A percentile compares a stretch with the other conserved stretches of the same genome.
These are phyloP conservation scores for Torrubiella hemipterigena DNA, from an alignment of 2,329 filamentous ascomycete genomes.

Conservation along the genomic window DNA sequence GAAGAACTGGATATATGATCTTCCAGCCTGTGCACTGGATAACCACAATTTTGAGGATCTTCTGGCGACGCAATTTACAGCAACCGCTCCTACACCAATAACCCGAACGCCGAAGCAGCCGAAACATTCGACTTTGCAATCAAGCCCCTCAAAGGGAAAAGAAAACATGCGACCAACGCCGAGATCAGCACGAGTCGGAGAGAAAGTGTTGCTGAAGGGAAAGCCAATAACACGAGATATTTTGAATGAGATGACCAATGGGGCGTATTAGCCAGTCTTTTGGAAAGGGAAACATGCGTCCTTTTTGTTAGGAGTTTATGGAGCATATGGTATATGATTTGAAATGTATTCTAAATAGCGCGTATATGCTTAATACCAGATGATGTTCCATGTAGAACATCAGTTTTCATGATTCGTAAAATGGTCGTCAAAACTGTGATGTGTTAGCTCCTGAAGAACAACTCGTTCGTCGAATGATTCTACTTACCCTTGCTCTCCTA, in stretches of 20 bases:
- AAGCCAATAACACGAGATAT: slow-evolving; percentile 65
- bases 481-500: slow-evolving; percentile 38
- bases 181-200: slow-evolving; percentile 44
- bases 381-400: background rate
- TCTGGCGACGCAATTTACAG: slow-evolving; percentile 23
- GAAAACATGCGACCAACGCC: slow-evolving; percentile 37
- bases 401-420: background rate
- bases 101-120: slow-evolving; percentile 16
- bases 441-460: background rate
- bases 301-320: slow-evolving; percentile 1
- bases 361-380: background rate
- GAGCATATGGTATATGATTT: background rate
- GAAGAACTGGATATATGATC: slow-evolving; percentile 67
- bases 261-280: slow-evolving; percentile 20
- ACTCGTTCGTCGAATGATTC: background rate
- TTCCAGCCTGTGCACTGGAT: slow-evolving; percentile 52
- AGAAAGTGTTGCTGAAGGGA: slow-evolving; percentile 50
- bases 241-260: slow-evolving; percentile 54
- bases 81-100: slow-evolving; percentile 12
- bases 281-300: background rate
- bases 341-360: too few relatives aligned
- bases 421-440: slow-evolving; percentile 1
- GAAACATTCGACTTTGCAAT: slow-evolving; percentile 17
- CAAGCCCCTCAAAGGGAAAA: slow-evolving; percentile 19
- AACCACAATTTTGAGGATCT: slow-evolving; percentile 56